phyloP scores from a whole-genome alignment of 2,329 filamentous ascomycete genomes.

The Trichocomaceae sp. region DNA sequence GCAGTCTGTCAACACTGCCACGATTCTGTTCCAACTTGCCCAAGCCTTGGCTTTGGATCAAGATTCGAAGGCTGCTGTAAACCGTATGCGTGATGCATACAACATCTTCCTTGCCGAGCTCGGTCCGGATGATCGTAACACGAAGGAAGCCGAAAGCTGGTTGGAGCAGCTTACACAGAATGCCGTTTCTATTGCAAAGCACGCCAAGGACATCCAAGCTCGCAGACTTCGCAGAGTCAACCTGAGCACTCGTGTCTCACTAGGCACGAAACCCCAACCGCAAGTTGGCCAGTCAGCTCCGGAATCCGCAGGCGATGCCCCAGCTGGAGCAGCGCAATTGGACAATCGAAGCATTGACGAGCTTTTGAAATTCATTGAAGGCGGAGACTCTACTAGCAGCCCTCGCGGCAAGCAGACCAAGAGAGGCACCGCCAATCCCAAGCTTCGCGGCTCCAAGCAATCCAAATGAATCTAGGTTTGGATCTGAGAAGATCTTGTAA shows the following conservation, averaged over 20 bases:
- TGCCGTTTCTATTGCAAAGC: constrained; percentile 88
- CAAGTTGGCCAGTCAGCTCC: constrained; percentile 55
- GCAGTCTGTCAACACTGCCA: constrained; percentile 86
- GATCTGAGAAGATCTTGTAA: constrained; percentile 12
- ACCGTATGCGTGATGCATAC: constrained; percentile 91
- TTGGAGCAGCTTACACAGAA: constrained; percentile 93
- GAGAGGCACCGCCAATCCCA: constrained; percentile 38
- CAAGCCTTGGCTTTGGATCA: constrained; percentile 94
- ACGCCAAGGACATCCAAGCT: constrained; percentile 77
- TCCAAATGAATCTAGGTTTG: constrained; percentile 15
- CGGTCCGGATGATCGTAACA: constrained; percentile 89
- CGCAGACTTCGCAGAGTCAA: constrained; percentile 66
- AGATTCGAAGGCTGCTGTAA: constrained; percentile 84
- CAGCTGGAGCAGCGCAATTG: constrained; percentile 41
- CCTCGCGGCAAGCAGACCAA: constrained; percentile 41
- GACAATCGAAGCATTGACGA: constrained; percentile 88
- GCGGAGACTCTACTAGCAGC: constrained; percentile 42
- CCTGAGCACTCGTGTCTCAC: constrained; percentile 55
- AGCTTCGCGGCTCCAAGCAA: constrained; percentile 39
- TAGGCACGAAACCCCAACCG: constrained; percentile 56
- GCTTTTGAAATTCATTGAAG: constrained; percentile 89
- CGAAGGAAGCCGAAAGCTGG: constrained; percentile 96
- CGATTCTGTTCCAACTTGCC: constrained; percentile 91
- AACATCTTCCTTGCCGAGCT: constrained; percentile 88
- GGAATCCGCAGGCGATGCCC: constrained; percentile 39